These are phyloP conservation scores for Capniomyces stellatus DNA, from an alignment of 371 early-diverging fungal species.

Conservation along the genomic window DNA sequence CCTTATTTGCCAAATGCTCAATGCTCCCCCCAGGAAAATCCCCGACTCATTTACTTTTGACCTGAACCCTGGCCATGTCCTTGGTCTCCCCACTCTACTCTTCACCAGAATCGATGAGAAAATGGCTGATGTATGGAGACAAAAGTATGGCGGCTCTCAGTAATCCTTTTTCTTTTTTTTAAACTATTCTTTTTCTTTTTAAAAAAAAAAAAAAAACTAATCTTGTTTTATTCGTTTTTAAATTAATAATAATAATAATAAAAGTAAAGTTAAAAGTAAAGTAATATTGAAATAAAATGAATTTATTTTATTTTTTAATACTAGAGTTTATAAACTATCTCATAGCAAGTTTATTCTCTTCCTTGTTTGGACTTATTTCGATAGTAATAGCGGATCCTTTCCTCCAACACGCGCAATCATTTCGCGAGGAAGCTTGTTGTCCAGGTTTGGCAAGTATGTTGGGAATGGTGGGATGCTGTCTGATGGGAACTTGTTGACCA, in stretches of 20 bases:
- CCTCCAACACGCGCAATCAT: slow-evolving; percentile 29
- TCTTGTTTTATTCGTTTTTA: too few species aligned
- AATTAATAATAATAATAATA: too few species aligned
- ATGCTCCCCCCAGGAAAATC: slow-evolving; percentile 54
- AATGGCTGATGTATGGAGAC: slow-evolving; percentile 19
- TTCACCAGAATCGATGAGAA: slow-evolving; percentile 72
- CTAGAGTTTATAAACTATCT: too few species aligned
- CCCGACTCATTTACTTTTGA: slow-evolving; percentile 47
- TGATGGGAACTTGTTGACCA: slow-evolving; percentile 43
- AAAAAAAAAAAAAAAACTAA: too few species aligned
- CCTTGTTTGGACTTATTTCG: not conserved
- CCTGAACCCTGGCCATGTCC: slow-evolving; percentile 57
- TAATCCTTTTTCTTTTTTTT: too few species aligned
- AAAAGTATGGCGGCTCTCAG: slow-evolving; percentile 16
- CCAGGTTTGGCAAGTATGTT: slow-evolving; percentile 30
- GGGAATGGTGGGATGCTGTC: slow-evolving; percentile 57
- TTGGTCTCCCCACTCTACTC: slow-evolving; percentile 78
- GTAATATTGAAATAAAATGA: not conserved
- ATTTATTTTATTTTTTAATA: not conserved
- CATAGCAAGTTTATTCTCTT: too few species aligned
- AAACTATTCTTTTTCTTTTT: too few species aligned
- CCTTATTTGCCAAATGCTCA: slow-evolving; percentile 58
- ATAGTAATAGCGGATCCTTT: slow-evolving; percentile 17
- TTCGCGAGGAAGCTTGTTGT: slow-evolving; percentile 34
- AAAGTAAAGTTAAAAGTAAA: not conserved